Base-by-base conservation (phyloP, 225 moss, liverwort and hornwort genomes). In the Anthoceros angustus region DNA sequence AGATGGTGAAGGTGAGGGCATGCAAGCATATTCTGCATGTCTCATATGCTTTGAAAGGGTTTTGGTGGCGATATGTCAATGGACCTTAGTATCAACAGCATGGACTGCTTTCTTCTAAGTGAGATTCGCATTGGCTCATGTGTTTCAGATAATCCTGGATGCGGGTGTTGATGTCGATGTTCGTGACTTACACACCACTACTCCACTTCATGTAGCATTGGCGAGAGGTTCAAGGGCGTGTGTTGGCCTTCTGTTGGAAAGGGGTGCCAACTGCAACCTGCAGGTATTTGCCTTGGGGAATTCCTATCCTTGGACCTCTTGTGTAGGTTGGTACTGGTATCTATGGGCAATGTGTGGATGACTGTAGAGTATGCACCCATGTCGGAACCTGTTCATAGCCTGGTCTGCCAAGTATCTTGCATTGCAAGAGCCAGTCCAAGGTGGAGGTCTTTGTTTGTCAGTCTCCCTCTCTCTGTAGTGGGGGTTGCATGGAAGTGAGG, bases 121-220 rank as follows among this genome's bases (percentile, higher is more conserved):
- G n/a, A 55, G 18, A 23, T 55, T 9, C 4, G n/a, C 18, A 7
- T 20, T 38, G 64, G 11, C 40, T 38, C 23, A 41, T 64, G 14
- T 38, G 8, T 10, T 64, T 25, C 76, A 80, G 80, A 76, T 76
- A 62, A 80, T 80, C 24, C 40, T 80, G 24, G 71, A 71, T 10
- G 76, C 76, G 66, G 80, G 80, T 42, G 80, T 76, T 49, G 80
- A 80, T 69, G 76, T 80, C 62, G 80, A 80, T 71, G 73, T 74
- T 12, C 73, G 76, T 60, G 76, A 80, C 69, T 68, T 76, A 26
- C 80, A 75, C 68, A 80, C 73, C 24, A 74, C 73, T 25, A 80
- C 80, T 40, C 80, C 80, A 40, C 69, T 80, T 42, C 76, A 80
- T 69, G 80, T 80, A 32, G 80, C 80, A 15, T 67, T 80, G 63